Base-by-base conservation (phyloP, 2,329 filamentous ascomycete genomes). In the Trichophyton mentagrophytes region DNA sequence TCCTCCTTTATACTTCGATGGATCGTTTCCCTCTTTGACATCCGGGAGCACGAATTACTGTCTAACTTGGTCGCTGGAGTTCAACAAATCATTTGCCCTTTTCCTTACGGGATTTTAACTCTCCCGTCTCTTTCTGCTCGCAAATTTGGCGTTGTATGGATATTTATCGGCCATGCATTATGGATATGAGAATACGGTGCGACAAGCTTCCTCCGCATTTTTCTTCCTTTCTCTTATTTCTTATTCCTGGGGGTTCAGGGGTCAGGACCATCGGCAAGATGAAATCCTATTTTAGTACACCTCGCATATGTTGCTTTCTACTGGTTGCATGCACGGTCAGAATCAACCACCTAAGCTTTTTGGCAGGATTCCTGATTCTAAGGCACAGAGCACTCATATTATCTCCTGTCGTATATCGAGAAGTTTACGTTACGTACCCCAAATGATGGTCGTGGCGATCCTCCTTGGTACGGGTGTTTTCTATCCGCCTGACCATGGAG, bases 341-440 rank as follows among this genome's bases (percentile, higher is more conserved):
- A 33, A 53, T 53, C 22, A 53, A 53, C n/a, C 49, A 30, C 22
- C 49, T 53, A 53, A 53, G 49, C 49, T 53, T 53, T 53, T 53
- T 53, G 49, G 49, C 27, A 53, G 49, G 49, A 53, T 53, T 47
- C 49, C 49, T 15, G 49, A 53, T 53, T 20, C 44, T n/a, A 53
- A 27, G 49, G 49, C 49, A 33, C 25, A 53, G 15, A 33, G 27
- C 27, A 11, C 9, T 6, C 49, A 53, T 13, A 17, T 22, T 30
- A 15, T 25, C 27, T 53, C 13, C 49, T n/a, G 22, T 53, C 49
- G 22, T 30, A 53, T 27, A 53, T 27, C 13, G 22, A n/a, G 25
- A 53, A 53, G 25, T 53, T 33, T n/a, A 30, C n/a, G 27, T 30
- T 53, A 53, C 49, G 49, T 53, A 53, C 27, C 49, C 49, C 13